These are phyloP conservation scores for Colletotrichum acutatum DNA, from an alignment of 2,329 filamentous ascomycete genomes.

Conservation along the genomic window DNA sequence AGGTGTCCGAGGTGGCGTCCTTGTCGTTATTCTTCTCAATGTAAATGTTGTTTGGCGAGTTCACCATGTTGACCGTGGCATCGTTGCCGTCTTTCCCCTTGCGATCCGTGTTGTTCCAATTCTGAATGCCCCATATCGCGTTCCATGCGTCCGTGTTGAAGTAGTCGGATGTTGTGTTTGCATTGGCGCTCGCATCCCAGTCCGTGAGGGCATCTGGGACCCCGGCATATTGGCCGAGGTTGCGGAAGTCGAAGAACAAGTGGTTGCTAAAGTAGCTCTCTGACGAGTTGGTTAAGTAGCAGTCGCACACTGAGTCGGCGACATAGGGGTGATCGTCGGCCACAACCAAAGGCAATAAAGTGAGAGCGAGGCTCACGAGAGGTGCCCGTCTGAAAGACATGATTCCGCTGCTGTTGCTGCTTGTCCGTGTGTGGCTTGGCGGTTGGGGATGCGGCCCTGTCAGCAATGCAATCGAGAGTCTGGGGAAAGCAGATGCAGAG, in stretches of 20 bases:
- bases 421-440: conserved; percentile 1
- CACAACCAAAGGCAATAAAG: conserved; percentile 6
- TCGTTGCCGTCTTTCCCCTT: conserved; percentile 38
- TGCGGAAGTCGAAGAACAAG: conserved; percentile 62
- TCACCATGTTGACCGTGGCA: conserved; percentile 49
- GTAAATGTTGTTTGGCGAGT: conserved; percentile 58
- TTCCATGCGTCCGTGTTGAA: conserved; percentile 51
- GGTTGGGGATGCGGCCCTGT: conserved; percentile 1
- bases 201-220: conserved; percentile 47
- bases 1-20: conserved; percentile 51
- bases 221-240: conserved; percentile 51
- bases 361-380: conserved; percentile 34
- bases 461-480: not conserved
- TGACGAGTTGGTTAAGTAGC: conserved; percentile 60
- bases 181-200: conserved; percentile 41
- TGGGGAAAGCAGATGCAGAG: not conserved
- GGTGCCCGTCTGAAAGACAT: conserved; percentile 37
- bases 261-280: conserved; percentile 57
- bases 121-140: conserved; percentile 50
- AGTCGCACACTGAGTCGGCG: conserved; percentile 53
- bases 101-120: conserved; percentile 51
- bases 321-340: conserved; percentile 37
- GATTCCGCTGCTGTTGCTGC: not conserved
- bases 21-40: conserved; percentile 54
- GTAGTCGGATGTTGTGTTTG: conserved; percentile 50